Base-by-base conservation (phyloP, 805 yeast genomes). In the Sugiyamaella marilandica region DNA sequence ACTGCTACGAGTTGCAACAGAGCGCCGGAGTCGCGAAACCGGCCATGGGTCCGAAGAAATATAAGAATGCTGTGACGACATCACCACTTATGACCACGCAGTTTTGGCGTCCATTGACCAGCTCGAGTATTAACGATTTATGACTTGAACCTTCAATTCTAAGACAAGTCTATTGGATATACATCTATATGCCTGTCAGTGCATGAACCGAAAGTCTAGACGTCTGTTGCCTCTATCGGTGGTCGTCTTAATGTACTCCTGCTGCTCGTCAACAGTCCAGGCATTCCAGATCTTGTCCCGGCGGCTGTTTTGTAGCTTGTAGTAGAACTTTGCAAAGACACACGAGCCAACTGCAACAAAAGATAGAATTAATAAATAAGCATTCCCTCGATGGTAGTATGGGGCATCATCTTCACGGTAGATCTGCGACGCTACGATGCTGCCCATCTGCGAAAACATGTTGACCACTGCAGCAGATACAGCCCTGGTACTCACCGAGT, bases 401-500 rank as follows among this genome's bases (percentile, higher is more conserved):
- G 89, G 90, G 35, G 69, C 69, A 62, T 84, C 90, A 43, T 74
- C 76, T 1, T 63, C 64, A 41, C 82, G 66, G 64, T 84, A 84
- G 10, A 84, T 73, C 60, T 83, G 79, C 8, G 81, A 70, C 3
- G 81, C 69, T 5, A 76, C 67, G 45, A 84, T 80, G 14, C 72
- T 65, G 1, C 81, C 84, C 0, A 79, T 70, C 60, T 84, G 89
- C 1, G 79, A 79, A 63, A 75, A 77, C 72, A 83, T 81, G 58
- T 83, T 84, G 62, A 79, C 83, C 37, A 84, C 53, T 0, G 89
- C 82, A 0, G 85, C 79, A 16, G 84, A 76, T 5, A 83, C 81
- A 0, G 88, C 79, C 55, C 90, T 70, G 2, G 79, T 70, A n/a
- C 83, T 68, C 26, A 84, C 84, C 1, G 83, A 74, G 63, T 79